phyloP scores from a whole-genome alignment of 139 green algal species.

The Chlamydomonas sp. region DNA sequence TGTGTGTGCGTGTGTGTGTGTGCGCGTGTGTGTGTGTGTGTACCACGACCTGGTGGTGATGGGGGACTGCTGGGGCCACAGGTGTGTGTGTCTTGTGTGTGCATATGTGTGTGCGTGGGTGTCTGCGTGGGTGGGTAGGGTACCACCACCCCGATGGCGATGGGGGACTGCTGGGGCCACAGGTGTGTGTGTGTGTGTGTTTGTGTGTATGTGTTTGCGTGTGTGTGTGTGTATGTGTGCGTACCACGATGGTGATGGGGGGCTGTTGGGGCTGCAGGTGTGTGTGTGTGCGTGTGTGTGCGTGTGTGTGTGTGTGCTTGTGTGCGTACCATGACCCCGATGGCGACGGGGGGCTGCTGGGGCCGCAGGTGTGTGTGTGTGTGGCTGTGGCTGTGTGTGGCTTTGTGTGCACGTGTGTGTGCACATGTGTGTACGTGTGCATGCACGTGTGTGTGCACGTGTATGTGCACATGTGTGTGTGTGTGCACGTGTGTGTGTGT shows the following conservation, averaged over 20 bases:
- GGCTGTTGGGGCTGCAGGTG: background rate
- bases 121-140: constrained; percentile 73
- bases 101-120: too few species aligned
- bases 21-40: background rate
- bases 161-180: too few species aligned
- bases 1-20: background rate
- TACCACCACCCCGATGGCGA: constrained; percentile 32
- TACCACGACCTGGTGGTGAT: constrained; percentile 1
- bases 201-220: constrained; percentile 1
- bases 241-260: constrained; percentile 1
- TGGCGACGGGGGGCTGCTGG: background rate
- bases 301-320: background rate
- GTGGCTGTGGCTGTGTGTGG: background rate
- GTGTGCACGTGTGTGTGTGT: background rate
- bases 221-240: background rate
- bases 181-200: constrained; percentile 4
- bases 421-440: background rate
- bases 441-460: too few species aligned
- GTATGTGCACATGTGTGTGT: too few species aligned
- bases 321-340: constrained; percentile 38
- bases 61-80: too few species aligned
- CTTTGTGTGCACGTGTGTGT: background rate
- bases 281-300: constrained; percentile 4
- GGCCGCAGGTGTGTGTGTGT: background rate
- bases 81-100: too few species aligned